Base-by-base conservation (phyloP, 2,329 filamentous ascomycete species). In the Paecilomyces dactylethromorphus region DNA sequence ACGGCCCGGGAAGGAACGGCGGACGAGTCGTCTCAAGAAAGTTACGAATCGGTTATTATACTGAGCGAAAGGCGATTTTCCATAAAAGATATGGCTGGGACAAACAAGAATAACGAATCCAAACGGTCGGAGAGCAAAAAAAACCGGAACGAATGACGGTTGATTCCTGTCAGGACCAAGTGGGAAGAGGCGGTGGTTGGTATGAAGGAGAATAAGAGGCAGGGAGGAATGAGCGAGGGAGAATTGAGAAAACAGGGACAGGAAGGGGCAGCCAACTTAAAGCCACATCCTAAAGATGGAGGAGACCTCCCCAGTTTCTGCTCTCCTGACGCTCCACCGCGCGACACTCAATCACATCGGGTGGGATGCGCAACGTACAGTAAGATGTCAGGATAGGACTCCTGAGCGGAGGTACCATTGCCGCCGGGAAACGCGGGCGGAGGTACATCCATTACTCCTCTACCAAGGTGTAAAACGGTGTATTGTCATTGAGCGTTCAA, bases 61-160 rank as follows among this genome's bases (percentile, higher is more conserved):
- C n/a, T 15, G 35, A 35, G 50, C 21, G 13, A 15, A 13, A 52
- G 45, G 31, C 26, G 35, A 21, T 56, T 18, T n/a, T 15, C 45
- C 53, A 53, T 51, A 32, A 15, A 53, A 52, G 11, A 45, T 50
- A 22, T 22, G 2, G 35, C 26, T 49, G 33, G 32, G 59, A 56
- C 35, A 62, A 21, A n/a, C 58, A 56, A 55, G 45, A 53, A 21
- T 55, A 21, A 55, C 26, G 24, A 45, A 52, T 52, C 50, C 21
- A 52, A 52, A 52, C 8, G 26, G 26, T 52, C 50, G 50, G 50
- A 52, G 22, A 26, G 24, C 21, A 53, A 35, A 53, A 53, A 53
- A 32, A 60, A 61, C 59, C 57, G 35, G 33, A 61, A 59, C 59
- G 59, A 61, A 55, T 57, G 58, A 49, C 51, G 56, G 29, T 63